Percentiles rank a stretch among this genome's conserved stretches.
Evolutionary conservation across 1,284 basidiomycete species (phyloP).

Genomic region (Phlebopus sp.): DNA sequence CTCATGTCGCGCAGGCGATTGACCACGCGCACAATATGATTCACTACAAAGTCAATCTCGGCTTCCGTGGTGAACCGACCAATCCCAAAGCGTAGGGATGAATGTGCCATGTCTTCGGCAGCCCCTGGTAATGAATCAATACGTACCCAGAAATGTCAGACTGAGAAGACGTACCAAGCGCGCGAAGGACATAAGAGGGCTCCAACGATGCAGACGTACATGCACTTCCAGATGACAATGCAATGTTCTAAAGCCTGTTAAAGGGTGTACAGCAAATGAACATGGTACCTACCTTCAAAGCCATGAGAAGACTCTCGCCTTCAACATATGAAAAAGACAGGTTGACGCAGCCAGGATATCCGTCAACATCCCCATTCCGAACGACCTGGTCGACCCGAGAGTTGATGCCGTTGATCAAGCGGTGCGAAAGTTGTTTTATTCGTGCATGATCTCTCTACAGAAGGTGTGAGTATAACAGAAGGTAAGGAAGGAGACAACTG

Average conservation of each 20-base stretch:
- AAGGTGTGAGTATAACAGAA: slow-evolving; percentile 13
- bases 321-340: slow-evolving; percentile 97
- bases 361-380: slow-evolving; percentile 88
- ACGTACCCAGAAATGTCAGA: slow-evolving; percentile 3
- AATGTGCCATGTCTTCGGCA: slow-evolving; percentile 99
- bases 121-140: slow-evolving; percentile 52
- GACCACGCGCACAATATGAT: slow-evolving; percentile 87
- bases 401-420: slow-evolving; percentile 82
- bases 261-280: background rate
- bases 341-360: slow-evolving; percentile 93
- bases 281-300: slow-evolving; percentile 78
- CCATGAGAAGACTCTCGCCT: slow-evolving; percentile 97
- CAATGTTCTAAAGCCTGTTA: slow-evolving; percentile 70
- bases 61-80: slow-evolving; percentile 98
- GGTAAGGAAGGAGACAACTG: slow-evolving; percentile 10
- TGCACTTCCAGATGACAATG: slow-evolving; percentile 95
- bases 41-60: slow-evolving; percentile 93
- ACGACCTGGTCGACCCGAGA: slow-evolving; percentile 86
- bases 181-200: slow-evolving; percentile 96
- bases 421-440: slow-evolving; percentile 75
- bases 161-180: slow-evolving; percentile 60
- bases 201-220: slow-evolving; percentile 98
- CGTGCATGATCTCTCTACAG: slow-evolving; percentile 79
- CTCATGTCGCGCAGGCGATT: slow-evolving; percentile 71
- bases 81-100: slow-evolving; percentile 95